phyloP scores from a whole-genome alignment of 768 basidiomycete species.

The Suillus alpinus region DNA sequence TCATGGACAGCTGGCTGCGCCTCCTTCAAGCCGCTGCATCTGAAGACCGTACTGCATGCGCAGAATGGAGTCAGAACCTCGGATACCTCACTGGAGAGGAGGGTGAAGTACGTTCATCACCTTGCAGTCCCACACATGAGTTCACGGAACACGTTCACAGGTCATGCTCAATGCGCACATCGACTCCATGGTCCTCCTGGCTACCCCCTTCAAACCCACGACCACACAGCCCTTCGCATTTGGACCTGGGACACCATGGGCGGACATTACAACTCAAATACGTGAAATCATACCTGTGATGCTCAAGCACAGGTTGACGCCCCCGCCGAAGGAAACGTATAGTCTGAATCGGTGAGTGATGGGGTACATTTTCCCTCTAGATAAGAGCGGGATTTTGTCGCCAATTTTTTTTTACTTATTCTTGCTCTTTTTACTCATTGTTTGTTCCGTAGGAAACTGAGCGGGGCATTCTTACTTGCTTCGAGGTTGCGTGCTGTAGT shows the following conservation, averaged over 20 bases:
- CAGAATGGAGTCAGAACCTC: conserved; percentile 71
- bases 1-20: conserved; percentile 84
- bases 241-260: conserved; percentile 61
- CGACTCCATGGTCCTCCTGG: conserved; percentile 78
- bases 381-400: not conserved
- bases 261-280: conserved; percentile 72
- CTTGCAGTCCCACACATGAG: not conserved
- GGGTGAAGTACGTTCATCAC: conserved; percentile 52
- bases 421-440: not conserved
- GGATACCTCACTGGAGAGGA: conserved; percentile 92
- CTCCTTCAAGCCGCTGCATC: conserved; percentile 79
- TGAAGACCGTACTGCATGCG: conserved; percentile 65
- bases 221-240: conserved; percentile 79
- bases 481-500: conserved; percentile 71
- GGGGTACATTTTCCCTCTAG: not conserved
- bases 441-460: conserved; percentile 64
- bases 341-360: conserved; percentile 76
- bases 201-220: conserved; percentile 72
- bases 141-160: conserved; percentile 25
- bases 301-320: conserved; percentile 84
- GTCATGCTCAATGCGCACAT: conserved; percentile 86
- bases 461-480: conserved; percentile 78
- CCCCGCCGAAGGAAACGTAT: conserved; percentile 93
- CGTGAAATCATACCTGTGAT: conserved; percentile 84
- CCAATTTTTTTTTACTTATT: not conserved